Evolutionary conservation across 2,329 filamentous ascomycete genomes (phyloP).

Genomic region (Endocalyx cinctus): DNA sequence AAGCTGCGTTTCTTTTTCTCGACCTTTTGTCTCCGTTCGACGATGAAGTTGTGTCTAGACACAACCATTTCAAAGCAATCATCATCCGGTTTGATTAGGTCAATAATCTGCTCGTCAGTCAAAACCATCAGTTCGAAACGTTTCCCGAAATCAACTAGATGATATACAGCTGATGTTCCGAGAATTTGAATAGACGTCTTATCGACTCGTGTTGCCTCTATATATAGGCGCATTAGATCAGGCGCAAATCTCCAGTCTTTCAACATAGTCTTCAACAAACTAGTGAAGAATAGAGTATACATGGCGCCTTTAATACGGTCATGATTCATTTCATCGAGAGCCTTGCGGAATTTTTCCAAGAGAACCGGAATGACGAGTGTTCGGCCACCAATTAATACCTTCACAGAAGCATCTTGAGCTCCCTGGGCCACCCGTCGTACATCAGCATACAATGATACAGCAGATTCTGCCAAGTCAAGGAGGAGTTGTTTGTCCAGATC

Average conservation of each 20-base stretch:
- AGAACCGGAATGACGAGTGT: slow-evolving; percentile 88
- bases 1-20: slow-evolving; percentile 79
- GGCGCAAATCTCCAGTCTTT: slow-evolving; percentile 95
- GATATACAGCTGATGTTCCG: slow-evolving; percentile 74
- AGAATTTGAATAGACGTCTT: slow-evolving; percentile 92
- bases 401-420: slow-evolving; percentile 88
- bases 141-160: slow-evolving; percentile 88
- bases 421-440: slow-evolving; percentile 91
- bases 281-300: slow-evolving; percentile 86
- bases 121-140: slow-evolving; percentile 83
- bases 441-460: slow-evolving; percentile 88
- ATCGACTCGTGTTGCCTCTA: slow-evolving; percentile 83
- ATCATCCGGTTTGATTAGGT: slow-evolving; percentile 64
- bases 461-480: slow-evolving; percentile 83
- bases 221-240: slow-evolving; percentile 82
- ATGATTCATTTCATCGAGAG: slow-evolving; percentile 75
- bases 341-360: slow-evolving; percentile 70
- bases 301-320: slow-evolving; percentile 92
- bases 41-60: slow-evolving; percentile 68
- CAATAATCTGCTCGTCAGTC: slow-evolving; percentile 65
- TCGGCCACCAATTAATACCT: slow-evolving; percentile 82
- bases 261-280: slow-evolving; percentile 78
- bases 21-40: slow-evolving; percentile 69
- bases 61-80: slow-evolving; percentile 59
- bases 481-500: slow-evolving; percentile 83